Conservation (phyloP, 2,329 filamentous ascomycete species). For the Colletotrichum sp. region DNA sequence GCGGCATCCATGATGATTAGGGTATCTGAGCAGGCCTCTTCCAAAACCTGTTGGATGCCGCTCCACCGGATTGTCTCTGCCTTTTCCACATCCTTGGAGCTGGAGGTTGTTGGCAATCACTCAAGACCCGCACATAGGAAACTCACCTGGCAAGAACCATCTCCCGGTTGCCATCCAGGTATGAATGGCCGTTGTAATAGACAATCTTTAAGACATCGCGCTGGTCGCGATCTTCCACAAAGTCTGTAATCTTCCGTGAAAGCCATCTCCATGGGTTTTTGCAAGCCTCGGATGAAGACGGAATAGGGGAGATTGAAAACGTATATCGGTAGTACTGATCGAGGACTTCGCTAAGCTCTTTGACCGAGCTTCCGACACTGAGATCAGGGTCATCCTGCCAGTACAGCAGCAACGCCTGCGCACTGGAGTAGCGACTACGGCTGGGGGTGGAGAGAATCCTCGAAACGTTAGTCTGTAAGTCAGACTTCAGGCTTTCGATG, state of each 20-base stretch:
- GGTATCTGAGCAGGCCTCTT: slow-evolving; percentile 60
- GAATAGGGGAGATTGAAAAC: slow-evolving; percentile 54
- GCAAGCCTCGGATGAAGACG: slow-evolving; percentile 49
- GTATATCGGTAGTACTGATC: slow-evolving; percentile 58
- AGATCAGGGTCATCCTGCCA: slow-evolving; percentile 61
- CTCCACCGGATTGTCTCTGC: slow-evolving; percentile 59
- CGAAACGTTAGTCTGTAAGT: slow-evolving; percentile 56
- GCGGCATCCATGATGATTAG: slow-evolving; percentile 64
- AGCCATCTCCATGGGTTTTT: slow-evolving; percentile 60
- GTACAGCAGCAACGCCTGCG: slow-evolving; percentile 56
- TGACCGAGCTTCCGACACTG: slow-evolving; percentile 37
- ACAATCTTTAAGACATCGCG: slow-evolving; percentile 64
- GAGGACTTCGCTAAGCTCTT: slow-evolving; percentile 55
- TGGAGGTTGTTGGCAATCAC: slow-evolving; percentile 29
- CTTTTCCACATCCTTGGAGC: slow-evolving; percentile 51
- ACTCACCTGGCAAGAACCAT: slow-evolving; percentile 63
- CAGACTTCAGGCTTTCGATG: slow-evolving; percentile 55
- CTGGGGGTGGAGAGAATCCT: slow-evolving; percentile 54
- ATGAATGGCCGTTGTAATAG: slow-evolving; percentile 62
- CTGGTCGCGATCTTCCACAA: slow-evolving; percentile 57
- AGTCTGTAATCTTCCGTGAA: slow-evolving; percentile 54
- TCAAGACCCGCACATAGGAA: not conserved
- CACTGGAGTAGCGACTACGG: slow-evolving; percentile 59
- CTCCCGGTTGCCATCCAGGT: slow-evolving; percentile 58
- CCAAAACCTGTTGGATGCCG: slow-evolving; percentile 60